Percentiles rank a stretch among this genome's conserved stretches.
phyloP scores from a whole-genome alignment of 768 basidiomycete genomes.

The Pleurotus djamor region DNA sequence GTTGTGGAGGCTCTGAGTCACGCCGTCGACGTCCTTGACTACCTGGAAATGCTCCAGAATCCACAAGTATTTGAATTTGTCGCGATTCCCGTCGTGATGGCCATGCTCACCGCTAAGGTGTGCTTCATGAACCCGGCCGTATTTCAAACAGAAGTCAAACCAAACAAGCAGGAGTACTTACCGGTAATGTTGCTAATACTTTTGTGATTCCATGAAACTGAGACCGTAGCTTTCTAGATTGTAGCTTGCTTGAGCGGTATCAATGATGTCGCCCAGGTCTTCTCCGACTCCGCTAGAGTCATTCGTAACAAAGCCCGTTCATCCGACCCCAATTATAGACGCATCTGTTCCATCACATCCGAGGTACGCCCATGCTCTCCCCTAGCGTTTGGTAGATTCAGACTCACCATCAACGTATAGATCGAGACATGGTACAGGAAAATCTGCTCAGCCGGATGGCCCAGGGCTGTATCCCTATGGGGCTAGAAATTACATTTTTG shows the following conservation, averaged over 20 bases:
- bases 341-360: neutral
- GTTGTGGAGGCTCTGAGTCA: conserved; percentile 88
- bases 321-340: neutral
- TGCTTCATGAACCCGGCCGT: conserved; percentile 93
- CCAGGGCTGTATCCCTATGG: neutral
- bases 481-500: neutral
- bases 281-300: neutral
- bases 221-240: neutral
- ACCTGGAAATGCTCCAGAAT: conserved; percentile 81
- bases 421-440: neutral
- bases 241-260: neutral
- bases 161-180: conserved; percentile 51
- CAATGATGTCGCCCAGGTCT: neutral
- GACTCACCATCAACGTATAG: neutral
- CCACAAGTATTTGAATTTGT: conserved; percentile 97
- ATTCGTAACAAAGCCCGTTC: neutral
- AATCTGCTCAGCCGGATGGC: neutral
- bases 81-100: conserved; percentile 93
- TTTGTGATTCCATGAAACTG: too few species aligned
- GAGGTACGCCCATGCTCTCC: neutral
- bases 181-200: too few species aligned
- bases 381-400: neutral
- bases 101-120: conserved; percentile 86
- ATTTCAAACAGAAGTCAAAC: conserved; percentile 90
- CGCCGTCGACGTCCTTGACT: conserved; percentile 83